These are phyloP conservation scores for Globisporangium nunn DNA, from an alignment of 352 stramenopile genomes.

Conservation along the genomic window DNA sequence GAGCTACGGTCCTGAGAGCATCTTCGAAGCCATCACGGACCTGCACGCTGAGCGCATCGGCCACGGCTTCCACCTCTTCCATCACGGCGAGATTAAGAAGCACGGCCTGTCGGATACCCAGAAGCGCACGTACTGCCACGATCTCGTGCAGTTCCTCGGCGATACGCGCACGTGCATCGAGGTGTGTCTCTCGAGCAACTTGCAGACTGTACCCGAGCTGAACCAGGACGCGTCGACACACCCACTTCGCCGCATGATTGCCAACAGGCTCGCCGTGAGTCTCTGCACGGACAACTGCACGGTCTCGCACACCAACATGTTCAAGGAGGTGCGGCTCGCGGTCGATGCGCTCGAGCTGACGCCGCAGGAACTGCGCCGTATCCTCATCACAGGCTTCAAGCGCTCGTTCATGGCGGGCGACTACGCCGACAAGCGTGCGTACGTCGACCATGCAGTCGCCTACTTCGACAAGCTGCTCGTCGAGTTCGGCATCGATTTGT, in stretches of 20 bases:
- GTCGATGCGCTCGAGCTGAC: slow-evolving; percentile 75
- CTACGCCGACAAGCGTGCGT: slow-evolving; percentile 69
- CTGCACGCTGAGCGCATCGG: slow-evolving; percentile 83
- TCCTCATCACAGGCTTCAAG: slow-evolving; percentile 84
- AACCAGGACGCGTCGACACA: slow-evolving; percentile 64
- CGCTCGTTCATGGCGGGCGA: slow-evolving; percentile 78
- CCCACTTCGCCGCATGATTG: slow-evolving; percentile 74
- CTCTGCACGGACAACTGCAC: slow-evolving; percentile 87
- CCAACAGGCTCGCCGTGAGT: slow-evolving; percentile 72
- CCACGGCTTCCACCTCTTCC: slow-evolving; percentile 81
- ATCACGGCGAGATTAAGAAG: slow-evolving; percentile 64
- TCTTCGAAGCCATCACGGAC: slow-evolving; percentile 84
- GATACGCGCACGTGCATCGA: slow-evolving; percentile 79
- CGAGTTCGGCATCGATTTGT: slow-evolving; percentile 55
- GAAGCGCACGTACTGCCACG: slow-evolving; percentile 61
- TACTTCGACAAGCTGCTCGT: slow-evolving; percentile 78
- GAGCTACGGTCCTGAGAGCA: slow-evolving; percentile 82
- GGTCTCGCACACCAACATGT: slow-evolving; percentile 82
- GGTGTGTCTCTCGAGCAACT: slow-evolving; percentile 84
- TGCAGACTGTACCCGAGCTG: slow-evolving; percentile 80
- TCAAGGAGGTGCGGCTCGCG: slow-evolving; percentile 73
- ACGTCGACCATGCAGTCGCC: slow-evolving; percentile 81
- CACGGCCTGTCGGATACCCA: slow-evolving; percentile 36
- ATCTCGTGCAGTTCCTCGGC: slow-evolving; percentile 79
- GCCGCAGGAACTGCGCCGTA: slow-evolving; percentile 58